Percentiles rank a stretch among this genome's conserved stretches.
These are phyloP conservation scores for Thelephora terrestris DNA, from an alignment of 1,284 basidiomycete genomes.

Conservation along the genomic window DNA sequence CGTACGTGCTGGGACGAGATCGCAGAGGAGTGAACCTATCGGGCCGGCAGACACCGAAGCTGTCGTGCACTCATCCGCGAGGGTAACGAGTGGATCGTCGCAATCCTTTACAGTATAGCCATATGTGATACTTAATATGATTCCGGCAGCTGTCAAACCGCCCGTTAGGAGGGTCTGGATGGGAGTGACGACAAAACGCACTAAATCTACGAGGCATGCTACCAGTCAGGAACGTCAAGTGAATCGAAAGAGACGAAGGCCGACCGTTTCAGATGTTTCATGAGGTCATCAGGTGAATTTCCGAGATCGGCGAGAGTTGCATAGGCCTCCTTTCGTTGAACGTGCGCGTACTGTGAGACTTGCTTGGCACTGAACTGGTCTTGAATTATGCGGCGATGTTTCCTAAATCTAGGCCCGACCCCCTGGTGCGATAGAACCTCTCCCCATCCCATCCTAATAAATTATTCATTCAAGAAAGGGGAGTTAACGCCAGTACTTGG, in stretches of 20 bases:
- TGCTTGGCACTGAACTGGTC: slow-evolving; percentile 13
- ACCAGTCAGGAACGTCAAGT: too few relatives aligned
- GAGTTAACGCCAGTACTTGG: too few relatives aligned
- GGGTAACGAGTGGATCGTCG: background rate
- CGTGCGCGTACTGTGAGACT: slow-evolving; percentile 8
- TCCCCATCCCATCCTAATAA: slow-evolving; percentile 17
- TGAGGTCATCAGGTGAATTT: slow-evolving; percentile 10
- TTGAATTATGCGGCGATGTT: slow-evolving; percentile 15
- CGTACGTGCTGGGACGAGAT: too few relatives aligned
- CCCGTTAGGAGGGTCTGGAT: too few relatives aligned
- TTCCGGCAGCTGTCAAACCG: background rate
- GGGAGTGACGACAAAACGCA: too few relatives aligned
- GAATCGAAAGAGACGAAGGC: too few relatives aligned
- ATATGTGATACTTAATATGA: background rate
- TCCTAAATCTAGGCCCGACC: slow-evolving; percentile 16
- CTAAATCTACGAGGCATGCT: too few relatives aligned
- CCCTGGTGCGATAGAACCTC: slow-evolving; percentile 11
- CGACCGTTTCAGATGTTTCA: slow-evolving; percentile 11
- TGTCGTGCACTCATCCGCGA: background rate
- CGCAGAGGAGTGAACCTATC: too few relatives aligned
- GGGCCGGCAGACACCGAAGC: too few relatives aligned
- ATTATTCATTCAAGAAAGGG: too few relatives aligned
- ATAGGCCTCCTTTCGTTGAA: slow-evolving; percentile 11
- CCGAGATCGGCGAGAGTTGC: slow-evolving; percentile 10
- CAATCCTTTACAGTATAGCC: background rate